A percentile compares a stretch with the other conserved stretches of the same genome.
Conservation (phyloP, 768 basidiomycete species). For the Termitomyces sp. region DNA sequence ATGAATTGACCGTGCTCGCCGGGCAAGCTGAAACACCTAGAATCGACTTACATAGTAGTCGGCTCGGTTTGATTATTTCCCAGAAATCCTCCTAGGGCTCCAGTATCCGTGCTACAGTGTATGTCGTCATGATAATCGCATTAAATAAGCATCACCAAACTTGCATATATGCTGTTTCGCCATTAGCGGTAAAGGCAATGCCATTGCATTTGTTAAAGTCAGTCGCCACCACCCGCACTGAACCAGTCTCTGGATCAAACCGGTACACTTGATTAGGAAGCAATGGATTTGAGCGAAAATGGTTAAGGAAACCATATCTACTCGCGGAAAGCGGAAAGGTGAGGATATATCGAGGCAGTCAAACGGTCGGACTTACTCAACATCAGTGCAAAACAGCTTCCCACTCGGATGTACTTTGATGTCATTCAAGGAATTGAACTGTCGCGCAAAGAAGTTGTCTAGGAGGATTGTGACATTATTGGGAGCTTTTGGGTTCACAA, state of each 20-base stretch:
- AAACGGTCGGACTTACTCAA: slow-evolving; percentile 36
- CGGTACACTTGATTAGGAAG: slow-evolving; percentile 77
- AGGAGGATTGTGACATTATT: slow-evolving; percentile 65
- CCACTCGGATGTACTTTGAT: slow-evolving; percentile 70
- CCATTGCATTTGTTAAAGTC: slow-evolving; percentile 71
- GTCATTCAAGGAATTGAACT: slow-evolving; percentile 82
- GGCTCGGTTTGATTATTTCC: slow-evolving; percentile 54
- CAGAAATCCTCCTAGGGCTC: slow-evolving; percentile 37
- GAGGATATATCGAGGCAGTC: neutral
- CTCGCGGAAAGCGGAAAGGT: neutral
- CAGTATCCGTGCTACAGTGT: slow-evolving; percentile 44
- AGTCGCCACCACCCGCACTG: slow-evolving; percentile 68
- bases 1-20: neutral
- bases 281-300: slow-evolving; percentile 61
- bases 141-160: slow-evolving; percentile 5
- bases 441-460: slow-evolving; percentile 76
- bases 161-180: slow-evolving; percentile 60
- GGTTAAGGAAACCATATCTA: slow-evolving; percentile 60
- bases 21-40: neutral
- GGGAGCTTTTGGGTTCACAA: slow-evolving; percentile 60
- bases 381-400: slow-evolving; percentile 73
- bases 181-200: slow-evolving; percentile 65
- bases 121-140: neutral
- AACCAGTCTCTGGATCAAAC: slow-evolving; percentile 60
- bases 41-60: slow-evolving; percentile 54